Evolutionary conservation across 2,329 filamentous ascomycete genomes (phyloP), one percentile per base, ranked within the genome.

Genomic region (Fusarium palustre): DNA sequence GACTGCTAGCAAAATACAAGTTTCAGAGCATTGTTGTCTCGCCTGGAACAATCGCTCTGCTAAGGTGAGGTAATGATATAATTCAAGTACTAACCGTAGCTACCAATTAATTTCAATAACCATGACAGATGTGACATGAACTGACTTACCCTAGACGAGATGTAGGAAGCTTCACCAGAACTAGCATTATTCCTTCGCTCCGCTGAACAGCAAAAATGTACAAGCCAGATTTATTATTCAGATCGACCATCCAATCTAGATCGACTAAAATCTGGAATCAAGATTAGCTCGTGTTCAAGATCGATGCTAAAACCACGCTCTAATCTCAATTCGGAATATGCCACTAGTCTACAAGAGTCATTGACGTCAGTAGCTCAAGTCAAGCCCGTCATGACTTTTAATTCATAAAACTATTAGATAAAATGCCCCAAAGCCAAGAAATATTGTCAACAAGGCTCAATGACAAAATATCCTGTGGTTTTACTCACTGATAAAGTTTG

Each of bases 341-440:
- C 15, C 18, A 56, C 16, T 50, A 49, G 57, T 42, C 59, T 24
- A 54, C 31, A 31, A n/a, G 49, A 68, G 65, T 68, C 66, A 65
- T 64, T 68, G 66, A 68, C 66, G 66, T 68, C 66, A 64, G 50
- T 31, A 47, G 16, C 38, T 38, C n/a, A 60, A 68, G 64, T 68
- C 66, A 64, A 65, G 64, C 50, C 59, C 66, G 66, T 68, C 66
- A 68, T 68, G 59, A 65, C 64, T 68, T 59, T 2, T 15, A 13
- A 9, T 46, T 4, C 11, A 45, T 30, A 3, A 24, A 9, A 45
- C 20, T 28, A 50, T 50, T 54, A 24, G 22, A 31, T 57, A 38
- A 11, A 31, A 20, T 48, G 8, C 7, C 15, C 49, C 41, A 24
- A 20, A 30, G 12, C 15, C 28, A 11, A 15, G 13, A 25, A 4